Percentiles rank a stretch among this genome's conserved stretches.
Conservation (phyloP, 345 rosid species). For the Melaleuca quinquenervia region DNA sequence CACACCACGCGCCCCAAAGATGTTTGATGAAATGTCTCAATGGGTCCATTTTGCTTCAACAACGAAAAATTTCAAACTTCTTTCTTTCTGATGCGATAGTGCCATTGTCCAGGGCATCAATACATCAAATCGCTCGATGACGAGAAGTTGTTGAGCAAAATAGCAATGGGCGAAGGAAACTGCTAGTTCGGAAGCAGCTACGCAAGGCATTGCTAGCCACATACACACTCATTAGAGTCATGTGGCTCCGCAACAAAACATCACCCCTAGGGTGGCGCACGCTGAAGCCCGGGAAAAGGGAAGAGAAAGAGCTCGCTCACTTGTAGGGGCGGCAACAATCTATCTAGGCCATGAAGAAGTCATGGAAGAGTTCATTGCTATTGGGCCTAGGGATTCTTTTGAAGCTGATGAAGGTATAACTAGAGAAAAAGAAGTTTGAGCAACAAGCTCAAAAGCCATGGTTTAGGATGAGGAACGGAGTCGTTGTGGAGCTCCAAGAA, state of each 20-base stretch:
- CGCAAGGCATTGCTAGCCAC: conserved; percentile 75
- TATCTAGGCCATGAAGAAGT: conserved; percentile 70
- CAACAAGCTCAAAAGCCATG: conserved; percentile 64
- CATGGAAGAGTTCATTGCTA: conserved; percentile 77
- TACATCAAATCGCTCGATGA: conserved; percentile 35
- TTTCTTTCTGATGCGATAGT: neutral
- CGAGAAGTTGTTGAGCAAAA: conserved; percentile 37
- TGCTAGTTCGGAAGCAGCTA: conserved; percentile 59
- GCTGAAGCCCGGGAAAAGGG: conserved; percentile 64
- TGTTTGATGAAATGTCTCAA: conserved; percentile 19
- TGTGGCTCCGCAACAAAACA: conserved; percentile 64
- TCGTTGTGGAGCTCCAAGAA: conserved; percentile 64
- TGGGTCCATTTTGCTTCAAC: neutral
- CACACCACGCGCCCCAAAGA: neutral
- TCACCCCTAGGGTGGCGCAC: conserved; percentile 91
- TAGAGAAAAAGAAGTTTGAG: conserved; percentile 58
- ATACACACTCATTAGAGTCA: conserved; percentile 54
- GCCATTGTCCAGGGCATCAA: conserved; percentile 24
- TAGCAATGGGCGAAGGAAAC: conserved; percentile 60
- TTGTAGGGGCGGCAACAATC: conserved; percentile 55
- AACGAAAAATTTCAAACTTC: too few species aligned
- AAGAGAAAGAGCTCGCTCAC: conserved; percentile 62
- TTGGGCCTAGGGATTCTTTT: conserved; percentile 50
- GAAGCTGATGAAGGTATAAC: conserved; percentile 46
- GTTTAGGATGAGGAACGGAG: conserved; percentile 83